Base-by-base conservation (phyloP, 345 rosid genomes). In the Conringia planisiliqua region DNA sequence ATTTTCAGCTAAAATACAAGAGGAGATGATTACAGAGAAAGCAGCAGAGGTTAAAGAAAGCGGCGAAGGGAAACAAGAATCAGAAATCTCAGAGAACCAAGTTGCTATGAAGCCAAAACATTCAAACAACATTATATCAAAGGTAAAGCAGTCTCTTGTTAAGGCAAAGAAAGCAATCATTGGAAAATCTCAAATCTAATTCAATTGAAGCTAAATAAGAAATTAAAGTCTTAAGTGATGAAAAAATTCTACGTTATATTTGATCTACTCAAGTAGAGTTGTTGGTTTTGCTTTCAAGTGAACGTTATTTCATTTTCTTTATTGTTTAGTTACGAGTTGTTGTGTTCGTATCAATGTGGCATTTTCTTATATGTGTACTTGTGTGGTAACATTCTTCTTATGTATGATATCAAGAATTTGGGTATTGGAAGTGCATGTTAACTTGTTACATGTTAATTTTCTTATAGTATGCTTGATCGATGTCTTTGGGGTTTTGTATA, bases 221-320 rank as follows among this genome's bases (percentile, higher is more conserved):
- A 16, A 73, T 68, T 43, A 77, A 72, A 52, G 85, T 68, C 68
- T 35, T 35, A 82, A 86, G 59, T 82, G 73, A 82, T 24, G 11
- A 48, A 16, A 65, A 11, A 10, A 0, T 3, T 26, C 32, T 26
- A 27, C n/a, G 17, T 5, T 26, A 6, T 63, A 63, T 63, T 63
- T 40, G 50, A 43, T 27, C 10, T 54, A 11, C 16, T 22, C 33
- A 13, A 39, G 38, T 26, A 14, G 10, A n/a, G 33, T 63, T 63
- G 16, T 27, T 63, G 26, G 39, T 46, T 64, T 36, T 17, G 10
- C 5, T 18, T 36, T 20, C 10, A 35, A 36, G 6, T 30, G 46
- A 46, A 43, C 13, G 9, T 16, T 29, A 17, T 29, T 44, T 64
- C 6, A 18, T 46, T 65, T 64, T 6, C 35, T 13, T 65, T 46